Evolutionary conservation across 2,329 filamentous ascomycete species (phyloP), one percentile per base, ranked within the genome.

Genomic region (Colletotrichum karsti): DNA sequence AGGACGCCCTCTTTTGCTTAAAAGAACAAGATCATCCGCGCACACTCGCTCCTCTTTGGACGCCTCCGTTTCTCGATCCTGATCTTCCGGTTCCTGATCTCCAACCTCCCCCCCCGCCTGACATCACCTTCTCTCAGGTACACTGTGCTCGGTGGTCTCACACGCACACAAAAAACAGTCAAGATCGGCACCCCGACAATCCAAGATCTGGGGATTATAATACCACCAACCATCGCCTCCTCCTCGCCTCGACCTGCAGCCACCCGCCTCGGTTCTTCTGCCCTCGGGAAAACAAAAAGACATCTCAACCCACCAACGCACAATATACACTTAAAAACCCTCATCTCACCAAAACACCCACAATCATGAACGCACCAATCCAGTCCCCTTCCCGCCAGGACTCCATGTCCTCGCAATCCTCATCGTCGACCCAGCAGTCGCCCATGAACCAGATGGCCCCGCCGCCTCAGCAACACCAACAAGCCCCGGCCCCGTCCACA

Each of bases 401-500:
- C 28, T 68, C 68, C 55, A 67, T 58, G 28, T 67, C 67, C 28
- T 67, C 56, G 28, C 41, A 60, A 15, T 75, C 77, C 26, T 77
- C 76, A 44, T 75, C 76, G 26, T 77, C 76, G 44, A 73, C 73
- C 50, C 75, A 75, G 60, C 75, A 76, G 58, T 78, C 75, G 28
- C 76, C 76, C 57, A 72, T 77, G 48, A 58, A 63, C 58, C 51
- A 62, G 24, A 56, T 64, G 60, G 54, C 42, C 55, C 69, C 53
- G 68, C 73, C 70, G 46, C 74, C 74, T 48, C 74, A 75, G 18
- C 73, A 69, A 46, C 74, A 73, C 44, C 74, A 75, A 35, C 33
- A 13, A 18, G 70, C 75, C 30, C 70, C 74, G 42, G 75, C 75
- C 69, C 75, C 82, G 1, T 85, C 84, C 13, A 85, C 86, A 57